phyloP scores from a whole-genome alignment of 2,329 filamentous ascomycete genomes.

The Elsinoe necatrix region DNA sequence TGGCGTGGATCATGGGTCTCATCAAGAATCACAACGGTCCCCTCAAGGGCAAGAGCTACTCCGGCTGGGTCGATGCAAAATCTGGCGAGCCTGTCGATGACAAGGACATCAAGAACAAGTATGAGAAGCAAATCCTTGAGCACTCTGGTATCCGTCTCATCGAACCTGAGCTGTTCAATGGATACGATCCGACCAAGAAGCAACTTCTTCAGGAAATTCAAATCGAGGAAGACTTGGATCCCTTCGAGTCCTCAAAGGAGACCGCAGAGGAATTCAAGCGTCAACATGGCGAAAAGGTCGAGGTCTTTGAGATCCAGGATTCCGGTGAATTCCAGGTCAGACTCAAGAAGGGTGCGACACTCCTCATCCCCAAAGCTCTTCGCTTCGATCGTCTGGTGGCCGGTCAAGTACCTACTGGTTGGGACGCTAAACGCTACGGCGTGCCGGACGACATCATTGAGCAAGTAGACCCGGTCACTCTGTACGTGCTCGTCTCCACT shows the following conservation, averaged over 20 bases:
- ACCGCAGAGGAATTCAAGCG: slow-evolving; percentile 95
- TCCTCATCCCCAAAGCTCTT: slow-evolving; percentile 94
- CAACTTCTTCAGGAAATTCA: slow-evolving; percentile 96
- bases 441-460: slow-evolving; percentile 95
- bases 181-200: slow-evolving; percentile 98
- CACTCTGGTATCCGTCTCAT: slow-evolving; percentile 96
- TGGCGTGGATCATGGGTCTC: slow-evolving; percentile 99
- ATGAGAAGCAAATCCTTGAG: slow-evolving; percentile 92
- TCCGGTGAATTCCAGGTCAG: slow-evolving; percentile 91
- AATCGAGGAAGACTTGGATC: slow-evolving; percentile 92
- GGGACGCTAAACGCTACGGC: slow-evolving; percentile 94
- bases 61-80: slow-evolving; percentile 94
- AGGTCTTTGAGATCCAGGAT: slow-evolving; percentile 90
- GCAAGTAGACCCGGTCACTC: slow-evolving; percentile 91
- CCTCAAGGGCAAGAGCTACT: slow-evolving; percentile 92
- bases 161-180: slow-evolving; percentile 91
- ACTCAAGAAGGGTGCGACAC: slow-evolving; percentile 86
- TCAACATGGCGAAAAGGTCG: slow-evolving; percentile 94
- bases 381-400: slow-evolving; percentile 96
- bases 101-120: slow-evolving; percentile 95
- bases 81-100: slow-evolving; percentile 92
- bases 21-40: slow-evolving; percentile 98
- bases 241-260: slow-evolving; percentile 95
- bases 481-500: slow-evolving; percentile 90
- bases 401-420: slow-evolving; percentile 92